Evolutionary conservation across 805 yeast species (phyloP), one percentile per base, ranked within the genome.

Genomic region (Zygosaccharomyces lentus): DNA sequence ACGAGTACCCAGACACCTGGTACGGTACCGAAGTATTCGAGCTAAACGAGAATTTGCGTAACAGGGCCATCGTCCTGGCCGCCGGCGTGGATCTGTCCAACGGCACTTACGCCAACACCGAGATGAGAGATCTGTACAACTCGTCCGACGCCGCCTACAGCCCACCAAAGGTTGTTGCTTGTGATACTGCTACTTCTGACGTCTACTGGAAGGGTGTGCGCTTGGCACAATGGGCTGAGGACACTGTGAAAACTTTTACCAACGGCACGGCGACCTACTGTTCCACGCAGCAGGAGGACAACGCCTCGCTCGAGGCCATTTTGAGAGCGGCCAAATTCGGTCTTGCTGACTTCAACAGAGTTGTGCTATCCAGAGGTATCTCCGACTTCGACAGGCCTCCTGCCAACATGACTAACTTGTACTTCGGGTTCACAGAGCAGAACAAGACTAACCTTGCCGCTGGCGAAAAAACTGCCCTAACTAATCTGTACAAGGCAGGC

Each of bases 11-110:
- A 41, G 70, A 53, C 17, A 68, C 70, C 41, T 75, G 76, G 47
- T 81, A 80, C 57, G 87, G 86, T 27, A 75, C 83, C 31, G 86
- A 81, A 64, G 77, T 80, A 6, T 80, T 78, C 52, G 84, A 80
- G 66, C 66, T 81, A 48, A 81, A 81, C 62, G 79, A 67, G 48
- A 71, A 69, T 37, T 70, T 81, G 56, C 73, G 83, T 66, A 76
- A 81, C 65, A 71, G 79, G 51, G 85, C 84, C 8, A 61, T 75
- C 31, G 69, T 66, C 34, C 66, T 81, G 56, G 83, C 84, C 32
- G 57, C 65, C 39, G 62, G 59, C n/a, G 79, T 66, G 25, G 54
- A 56, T 6, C 66, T 77, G 53, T 58, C 65, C 46, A 72, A 72
- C 47, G 82, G 82, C 55, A 68, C 77, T 34, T 61, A 59, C 2